phyloP scores from a whole-genome alignment of 192 early-diverging fungal genomes.

The Coemansia nantahalensis region DNA sequence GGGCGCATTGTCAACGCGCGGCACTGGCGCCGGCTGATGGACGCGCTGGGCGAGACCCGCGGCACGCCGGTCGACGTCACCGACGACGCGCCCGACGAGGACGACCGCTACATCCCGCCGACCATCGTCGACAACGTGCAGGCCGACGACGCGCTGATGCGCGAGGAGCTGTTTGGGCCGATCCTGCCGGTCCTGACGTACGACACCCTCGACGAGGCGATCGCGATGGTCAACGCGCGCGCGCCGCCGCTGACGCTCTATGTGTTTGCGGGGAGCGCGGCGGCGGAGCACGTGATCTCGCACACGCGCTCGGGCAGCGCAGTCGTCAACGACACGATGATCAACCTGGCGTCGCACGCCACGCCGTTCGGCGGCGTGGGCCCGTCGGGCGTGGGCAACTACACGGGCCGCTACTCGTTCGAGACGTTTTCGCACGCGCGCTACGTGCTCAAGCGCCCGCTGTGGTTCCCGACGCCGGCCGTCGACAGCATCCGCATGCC shows the following conservation, averaged over 20 bases:
- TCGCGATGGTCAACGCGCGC: conserved; percentile 59
- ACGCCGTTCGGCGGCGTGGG: conserved; percentile 93
- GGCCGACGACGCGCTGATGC: conserved; percentile 64
- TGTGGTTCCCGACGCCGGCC: conserved; percentile 40
- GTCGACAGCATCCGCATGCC: conserved; percentile 35
- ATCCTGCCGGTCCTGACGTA: conserved; percentile 76
- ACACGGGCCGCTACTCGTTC: conserved; percentile 78
- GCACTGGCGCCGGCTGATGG: conserved; percentile 67
- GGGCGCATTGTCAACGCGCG: conserved; percentile 69
- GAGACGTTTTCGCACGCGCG: conserved; percentile 78
- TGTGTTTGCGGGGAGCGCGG: conserved; percentile 59
- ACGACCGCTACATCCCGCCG: conserved; percentile 74
- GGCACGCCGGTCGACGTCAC: conserved; percentile 61
- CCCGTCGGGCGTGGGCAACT: conserved; percentile 78
- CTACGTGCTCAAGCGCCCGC: conserved; percentile 50
- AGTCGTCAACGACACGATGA: conserved; percentile 76
- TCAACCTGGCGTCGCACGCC: conserved; percentile 54
- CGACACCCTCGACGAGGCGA: conserved; percentile 61
- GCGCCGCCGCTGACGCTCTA: conserved; percentile 82
- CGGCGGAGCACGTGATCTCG: conserved; percentile 59
- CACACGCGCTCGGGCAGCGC: conserved; percentile 74
- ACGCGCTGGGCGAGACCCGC: conserved; percentile 44
- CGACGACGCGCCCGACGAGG: conserved; percentile 52
- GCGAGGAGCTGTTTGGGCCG: conserved; percentile 91
- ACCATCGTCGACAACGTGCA: conserved; percentile 76